A percentile compares a stretch with the other conserved stretches of the same genome.
Evolutionary conservation across 345 rosid species (phyloP).

Genomic region (Brassica napus): DNA sequence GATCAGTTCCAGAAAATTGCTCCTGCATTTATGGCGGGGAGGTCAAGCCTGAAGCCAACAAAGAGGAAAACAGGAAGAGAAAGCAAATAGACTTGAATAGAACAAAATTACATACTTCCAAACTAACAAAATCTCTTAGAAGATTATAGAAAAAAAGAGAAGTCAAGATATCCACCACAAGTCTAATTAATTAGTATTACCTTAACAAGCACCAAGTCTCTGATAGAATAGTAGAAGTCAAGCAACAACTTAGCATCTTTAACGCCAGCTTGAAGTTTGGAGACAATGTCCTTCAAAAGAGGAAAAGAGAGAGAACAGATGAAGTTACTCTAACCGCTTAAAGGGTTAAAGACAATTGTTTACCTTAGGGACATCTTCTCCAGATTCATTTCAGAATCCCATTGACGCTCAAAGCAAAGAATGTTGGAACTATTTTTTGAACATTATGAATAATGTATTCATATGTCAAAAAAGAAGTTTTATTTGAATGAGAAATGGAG

Average conservation of each 20-base stretch:
- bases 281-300: constrained; percentile 54
- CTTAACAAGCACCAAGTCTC: constrained; percentile 74
- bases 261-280: constrained; percentile 63
- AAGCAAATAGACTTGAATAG: constrained; percentile 8
- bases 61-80: not conserved
- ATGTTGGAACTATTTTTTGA: no score
- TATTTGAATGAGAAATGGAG: no score
- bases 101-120: not conserved
- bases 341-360: not conserved
- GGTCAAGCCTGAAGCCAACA: not conserved
- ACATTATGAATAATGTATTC: no score
- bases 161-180: not conserved
- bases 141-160: not conserved
- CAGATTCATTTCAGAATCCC: constrained; percentile 61
- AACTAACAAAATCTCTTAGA: not conserved
- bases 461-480: no score
- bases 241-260: constrained; percentile 68
- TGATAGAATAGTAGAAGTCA: constrained; percentile 69
- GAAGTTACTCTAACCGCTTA: constrained; percentile 6
- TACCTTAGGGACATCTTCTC: constrained; percentile 61
- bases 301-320: not conserved
- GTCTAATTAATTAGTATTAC: constrained; percentile 42
- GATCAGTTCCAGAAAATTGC: constrained; percentile 58
- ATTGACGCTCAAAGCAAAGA: constrained; percentile 68
- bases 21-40: constrained; percentile 47